Evolutionary conservation across 441 rosid genomes (phyloP).

Genomic region (Sinapis alba): DNA sequence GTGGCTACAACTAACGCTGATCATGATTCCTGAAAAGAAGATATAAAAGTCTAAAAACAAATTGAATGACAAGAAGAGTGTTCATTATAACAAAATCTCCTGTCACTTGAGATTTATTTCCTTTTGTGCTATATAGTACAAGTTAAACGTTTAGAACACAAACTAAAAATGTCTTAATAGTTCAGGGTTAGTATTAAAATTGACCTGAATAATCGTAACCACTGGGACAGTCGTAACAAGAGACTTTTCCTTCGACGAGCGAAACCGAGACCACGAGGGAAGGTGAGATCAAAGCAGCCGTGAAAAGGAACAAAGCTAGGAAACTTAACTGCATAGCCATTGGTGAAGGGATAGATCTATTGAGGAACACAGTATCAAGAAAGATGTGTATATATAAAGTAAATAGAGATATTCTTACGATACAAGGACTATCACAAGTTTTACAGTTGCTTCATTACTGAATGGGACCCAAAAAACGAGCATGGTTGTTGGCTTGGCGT

Average conservation of each 20-base stretch:
- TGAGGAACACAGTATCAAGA: background rate
- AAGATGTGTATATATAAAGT: conserved; percentile 22
- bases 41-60: conserved; percentile 8
- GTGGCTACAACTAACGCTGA: conserved; percentile 65
- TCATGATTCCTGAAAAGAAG: conserved; percentile 52
- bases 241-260: conserved; percentile 54
- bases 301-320: conserved; percentile 43
- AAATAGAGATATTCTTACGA: conserved; percentile 1
- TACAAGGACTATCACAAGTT: conserved; percentile 31
- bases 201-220: conserved; percentile 65
- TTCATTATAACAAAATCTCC: background rate
- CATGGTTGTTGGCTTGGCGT: conserved; percentile 47
- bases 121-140: background rate
- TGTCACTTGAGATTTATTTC: background rate
- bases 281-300: conserved; percentile 39
- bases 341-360: conserved; percentile 25
- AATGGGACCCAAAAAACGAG: conserved; percentile 33
- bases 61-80: background rate
- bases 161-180: background rate
- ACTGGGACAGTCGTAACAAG: conserved; percentile 64
- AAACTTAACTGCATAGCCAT: conserved; percentile 43
- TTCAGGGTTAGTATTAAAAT: background rate
- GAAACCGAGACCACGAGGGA: conserved; percentile 46
- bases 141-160: background rate
- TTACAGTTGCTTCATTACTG: conserved; percentile 44